A percentile compares a stretch with the other conserved stretches of the same genome.
phyloP scores from a whole-genome alignment of 148 eudicot genomes.

The Pharnaceum exiguum region DNA sequence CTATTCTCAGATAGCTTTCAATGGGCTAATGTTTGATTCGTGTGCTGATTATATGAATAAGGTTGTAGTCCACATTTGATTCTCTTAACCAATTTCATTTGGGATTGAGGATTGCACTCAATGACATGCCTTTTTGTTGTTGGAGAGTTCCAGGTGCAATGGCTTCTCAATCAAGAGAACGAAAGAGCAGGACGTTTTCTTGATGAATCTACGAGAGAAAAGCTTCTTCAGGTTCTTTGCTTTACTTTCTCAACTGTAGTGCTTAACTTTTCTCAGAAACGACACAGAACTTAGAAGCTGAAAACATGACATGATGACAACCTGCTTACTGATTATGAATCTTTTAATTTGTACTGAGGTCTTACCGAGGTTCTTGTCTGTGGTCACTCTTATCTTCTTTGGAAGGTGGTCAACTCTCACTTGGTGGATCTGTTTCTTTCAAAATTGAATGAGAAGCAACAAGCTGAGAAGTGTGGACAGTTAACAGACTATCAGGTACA shows the following conservation, averaged over 20 bases:
- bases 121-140: neutral
- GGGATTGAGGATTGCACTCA: neutral
- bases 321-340: neutral
- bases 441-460: slow-evolving; percentile 21
- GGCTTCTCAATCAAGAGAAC: slow-evolving; percentile 19
- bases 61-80: slow-evolving; percentile 7
- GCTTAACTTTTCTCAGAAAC: no score
- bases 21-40: slow-evolving; percentile 29
- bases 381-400: neutral
- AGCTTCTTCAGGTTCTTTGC: slow-evolving; percentile 30
- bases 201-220: slow-evolving; percentile 4
- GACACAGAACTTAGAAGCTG: no score
- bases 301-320: neutral
- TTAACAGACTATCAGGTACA: slow-evolving; percentile 32
- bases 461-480: slow-evolving; percentile 23
- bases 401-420: slow-evolving; percentile 22
- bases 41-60: slow-evolving; percentile 27
- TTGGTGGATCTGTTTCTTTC: slow-evolving; percentile 24
- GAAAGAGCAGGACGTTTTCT: slow-evolving; percentile 20
- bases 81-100: neutral
- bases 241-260: no score
- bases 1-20: slow-evolving; percentile 36
- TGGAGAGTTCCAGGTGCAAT: slow-evolving; percentile 23
- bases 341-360: no score
- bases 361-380: neutral